Percentiles rank a stretch among this genome's conserved stretches.
Conservation (phyloP, 495 filamentous ascomycete species). For the Lepidopterella palustris region DNA sequence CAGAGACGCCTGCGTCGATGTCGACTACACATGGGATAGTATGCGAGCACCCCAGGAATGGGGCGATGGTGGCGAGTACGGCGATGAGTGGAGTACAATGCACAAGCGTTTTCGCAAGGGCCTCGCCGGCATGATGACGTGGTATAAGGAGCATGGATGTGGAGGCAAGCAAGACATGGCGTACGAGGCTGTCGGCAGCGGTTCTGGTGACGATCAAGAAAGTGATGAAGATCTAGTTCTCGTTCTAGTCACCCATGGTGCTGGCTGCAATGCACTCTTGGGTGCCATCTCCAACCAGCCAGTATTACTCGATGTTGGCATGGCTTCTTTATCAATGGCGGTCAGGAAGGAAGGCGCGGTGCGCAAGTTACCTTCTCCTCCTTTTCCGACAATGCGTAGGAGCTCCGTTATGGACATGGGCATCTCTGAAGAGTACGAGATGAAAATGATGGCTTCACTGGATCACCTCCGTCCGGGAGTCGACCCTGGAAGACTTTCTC, state of each 20-base stretch:
- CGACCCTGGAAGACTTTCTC: constrained; percentile 28
- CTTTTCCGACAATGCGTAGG: background rate
- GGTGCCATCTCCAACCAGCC: constrained; percentile 84
- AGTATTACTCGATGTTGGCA: constrained; percentile 79
- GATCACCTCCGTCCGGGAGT: constrained; percentile 65
- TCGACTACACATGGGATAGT: constrained; percentile 95
- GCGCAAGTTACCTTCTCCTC: constrained; percentile 12
- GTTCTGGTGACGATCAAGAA: constrained; percentile 32
- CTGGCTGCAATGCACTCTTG: constrained; percentile 92
- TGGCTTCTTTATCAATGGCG: constrained; percentile 88
- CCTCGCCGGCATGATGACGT: constrained; percentile 65
- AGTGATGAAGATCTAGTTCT: constrained; percentile 67
- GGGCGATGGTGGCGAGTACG: constrained; percentile 80
- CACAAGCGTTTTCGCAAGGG: constrained; percentile 79
- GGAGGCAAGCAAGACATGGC: constrained; percentile 30
- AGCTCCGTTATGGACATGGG: constrained; percentile 37
- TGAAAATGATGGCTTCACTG: constrained; percentile 68
- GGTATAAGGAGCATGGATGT: constrained; percentile 62
- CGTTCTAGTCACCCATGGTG: constrained; percentile 94
- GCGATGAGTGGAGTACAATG: constrained; percentile 94
- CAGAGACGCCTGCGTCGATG: constrained; percentile 74
- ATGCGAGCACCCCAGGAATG: constrained; percentile 67
- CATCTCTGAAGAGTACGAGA: constrained; percentile 59
- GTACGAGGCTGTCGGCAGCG: constrained; percentile 12
- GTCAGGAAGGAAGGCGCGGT: constrained; percentile 51